phyloP scores from a whole-genome alignment of 805 yeast species.

The Candida berthetii region DNA sequence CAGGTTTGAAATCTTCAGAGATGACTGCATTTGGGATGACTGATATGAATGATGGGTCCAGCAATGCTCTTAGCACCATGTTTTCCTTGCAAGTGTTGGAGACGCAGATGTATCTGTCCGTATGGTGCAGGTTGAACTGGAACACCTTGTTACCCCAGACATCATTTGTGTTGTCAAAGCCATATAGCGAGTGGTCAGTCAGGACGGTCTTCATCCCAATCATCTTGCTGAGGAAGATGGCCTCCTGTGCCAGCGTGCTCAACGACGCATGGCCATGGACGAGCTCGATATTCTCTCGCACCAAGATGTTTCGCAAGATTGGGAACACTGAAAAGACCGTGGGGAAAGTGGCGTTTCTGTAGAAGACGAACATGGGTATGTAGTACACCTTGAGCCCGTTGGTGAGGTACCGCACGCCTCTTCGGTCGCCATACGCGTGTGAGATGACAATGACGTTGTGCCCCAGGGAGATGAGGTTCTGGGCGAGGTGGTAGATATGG shows the following conservation, averaged over 20 bases:
- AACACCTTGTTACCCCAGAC: slow-evolving; percentile 83
- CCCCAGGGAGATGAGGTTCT: slow-evolving; percentile 70
- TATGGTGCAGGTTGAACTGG: slow-evolving; percentile 76
- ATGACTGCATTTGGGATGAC: slow-evolving; percentile 97
- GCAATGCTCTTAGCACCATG: slow-evolving; percentile 79
- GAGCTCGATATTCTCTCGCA: slow-evolving; percentile 80
- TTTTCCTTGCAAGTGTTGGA: slow-evolving; percentile 96
- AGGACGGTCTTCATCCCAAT: slow-evolving; percentile 91
- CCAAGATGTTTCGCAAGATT: slow-evolving; percentile 71
- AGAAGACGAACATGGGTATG: slow-evolving; percentile 75
- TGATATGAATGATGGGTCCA: slow-evolving; percentile 72
- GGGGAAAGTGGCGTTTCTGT: slow-evolving; percentile 82
- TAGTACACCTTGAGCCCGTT: slow-evolving; percentile 93
- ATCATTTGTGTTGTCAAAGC: slow-evolving; percentile 80
- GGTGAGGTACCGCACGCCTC: slow-evolving; percentile 77
- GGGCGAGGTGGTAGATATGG: slow-evolving; percentile 88
- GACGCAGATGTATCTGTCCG: slow-evolving; percentile 94
- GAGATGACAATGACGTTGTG: slow-evolving; percentile 85
- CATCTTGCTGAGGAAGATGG: slow-evolving; percentile 83
- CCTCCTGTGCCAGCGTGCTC: slow-evolving; percentile 83
- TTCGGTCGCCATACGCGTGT: slow-evolving; percentile 79
- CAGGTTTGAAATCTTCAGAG: slow-evolving; percentile 69
- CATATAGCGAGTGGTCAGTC: slow-evolving; percentile 94
- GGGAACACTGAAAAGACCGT: slow-evolving; percentile 88
- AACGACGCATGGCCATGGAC: slow-evolving; percentile 95